Base-by-base conservation (phyloP, 78 protist species). In the Planoprotostelium fungivorum region DNA sequence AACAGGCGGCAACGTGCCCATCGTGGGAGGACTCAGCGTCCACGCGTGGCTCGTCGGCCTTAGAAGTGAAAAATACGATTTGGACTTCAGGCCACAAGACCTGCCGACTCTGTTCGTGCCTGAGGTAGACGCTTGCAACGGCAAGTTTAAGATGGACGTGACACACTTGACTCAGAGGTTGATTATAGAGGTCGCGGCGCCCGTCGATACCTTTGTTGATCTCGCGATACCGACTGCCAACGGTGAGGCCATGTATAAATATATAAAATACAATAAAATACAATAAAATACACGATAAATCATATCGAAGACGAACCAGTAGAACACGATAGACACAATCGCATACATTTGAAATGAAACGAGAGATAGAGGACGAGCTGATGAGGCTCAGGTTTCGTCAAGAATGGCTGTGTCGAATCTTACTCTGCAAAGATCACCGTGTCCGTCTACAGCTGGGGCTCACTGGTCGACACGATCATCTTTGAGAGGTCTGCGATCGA, bases 1-100 rank as follows among this genome's bases (percentile, higher is more conserved):
- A 51, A 51, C 73, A 36, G 87, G 87, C 5, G 87, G 87, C 5
- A 36, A 85, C 5, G 87, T 85, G 5, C 87, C 87, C 5, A 51
- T 51, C 16, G 87, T 85, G 37, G 87, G 87, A 85, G 5, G 34
- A 25, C 34, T 85, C 36, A 16, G 63, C 16, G 87, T 85, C 5
- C 36, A 35, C 16, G 87, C 87, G 37, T 85, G 87, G 87, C 37
- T 85, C 16, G 37, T 85, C 5, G 87, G 87, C 16, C 16, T 5
- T 5, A 85, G 87, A 85, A 25, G 34, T 16, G 35, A 5, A 16
- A 16, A 85, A 5, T 36, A 37, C 36, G 16, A 36, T 16, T 85
- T 5, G 87, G 37, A 85, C 16, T 85, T 85, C 87, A 5, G 87
- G 16, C 37, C 37, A 5, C 37, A 37, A 16, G 16, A 85, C 29